phyloP scores from a whole-genome alignment of 306 rosid species.

The Vicia villosa region DNA sequence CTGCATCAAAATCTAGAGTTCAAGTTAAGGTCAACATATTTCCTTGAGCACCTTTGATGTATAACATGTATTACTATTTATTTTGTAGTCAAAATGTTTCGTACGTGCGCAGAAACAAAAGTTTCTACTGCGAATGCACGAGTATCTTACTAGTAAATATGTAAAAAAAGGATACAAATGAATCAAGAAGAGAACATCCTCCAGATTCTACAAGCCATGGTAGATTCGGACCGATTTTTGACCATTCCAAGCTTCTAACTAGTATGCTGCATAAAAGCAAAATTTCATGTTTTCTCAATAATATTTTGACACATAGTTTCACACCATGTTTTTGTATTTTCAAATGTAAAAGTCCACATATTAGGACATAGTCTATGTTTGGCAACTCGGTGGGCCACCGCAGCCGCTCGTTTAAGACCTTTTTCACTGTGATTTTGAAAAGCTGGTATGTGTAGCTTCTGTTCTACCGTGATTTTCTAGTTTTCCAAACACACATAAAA shows the following conservation, averaged over 20 bases:
- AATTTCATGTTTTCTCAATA: not conserved
- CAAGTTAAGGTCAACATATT: conserved; percentile 37
- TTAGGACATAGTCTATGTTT: not conserved
- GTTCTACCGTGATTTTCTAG: too few species aligned
- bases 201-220: conserved; percentile 83
- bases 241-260: conserved; percentile 69
- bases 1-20: conserved; percentile 58
- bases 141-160: not conserved
- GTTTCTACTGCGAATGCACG: not conserved
- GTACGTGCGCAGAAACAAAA: not conserved
- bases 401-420: too few species aligned
- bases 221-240: conserved; percentile 66
- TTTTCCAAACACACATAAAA: too few species aligned
- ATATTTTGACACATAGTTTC: conserved; percentile 23
- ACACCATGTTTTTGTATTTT: conserved; percentile 2
- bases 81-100: too few species aligned
- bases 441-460: too few species aligned
- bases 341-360: not conserved
- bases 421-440: too few species aligned
- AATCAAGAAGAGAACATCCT: conserved; percentile 49
- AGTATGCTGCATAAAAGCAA: conserved; percentile 58
- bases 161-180: not conserved
- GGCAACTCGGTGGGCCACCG: too few species aligned
- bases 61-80: too few species aligned
- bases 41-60: not conserved